A percentile compares a stretch with the other conserved stretches of the same genome.
Conservation (phyloP, 352 stramenopile genomes). For the Phytophthora hybrid region DNA sequence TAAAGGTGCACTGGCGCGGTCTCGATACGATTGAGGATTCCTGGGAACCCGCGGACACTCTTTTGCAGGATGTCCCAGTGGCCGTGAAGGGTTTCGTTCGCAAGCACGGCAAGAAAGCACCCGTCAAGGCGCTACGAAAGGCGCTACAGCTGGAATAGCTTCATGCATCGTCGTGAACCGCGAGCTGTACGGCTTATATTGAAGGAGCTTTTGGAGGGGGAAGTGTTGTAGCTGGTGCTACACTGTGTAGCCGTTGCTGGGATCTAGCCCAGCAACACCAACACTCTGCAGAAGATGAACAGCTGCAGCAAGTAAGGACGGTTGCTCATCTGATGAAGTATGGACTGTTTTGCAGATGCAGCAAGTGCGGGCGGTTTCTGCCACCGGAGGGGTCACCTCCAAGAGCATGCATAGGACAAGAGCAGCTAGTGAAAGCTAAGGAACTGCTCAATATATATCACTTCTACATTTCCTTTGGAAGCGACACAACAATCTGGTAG, state of each 20-base stretch:
- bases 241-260: background rate
- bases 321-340: background rate
- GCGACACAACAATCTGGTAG: constrained; percentile 1
- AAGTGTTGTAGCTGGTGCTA: background rate
- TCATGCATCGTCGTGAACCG: background rate
- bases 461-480: constrained; percentile 4
- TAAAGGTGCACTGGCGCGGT: background rate
- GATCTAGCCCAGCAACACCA: too few relatives aligned
- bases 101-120: background rate
- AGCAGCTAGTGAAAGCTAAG: background rate
- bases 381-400: too few relatives aligned
- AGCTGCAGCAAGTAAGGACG: background rate
- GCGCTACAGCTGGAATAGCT: background rate
- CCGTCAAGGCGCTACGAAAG: background rate
- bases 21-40: background rate
- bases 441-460: background rate
- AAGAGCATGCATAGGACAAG: background rate
- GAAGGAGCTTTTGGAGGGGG: background rate
- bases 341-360: background rate
- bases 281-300: too few relatives aligned
- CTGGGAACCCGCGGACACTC: background rate
- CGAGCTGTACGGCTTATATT: too few relatives aligned
- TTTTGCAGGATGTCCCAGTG: background rate
- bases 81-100: background rate
- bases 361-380: too few relatives aligned